Evolutionary conservation across 345 rosid species (phyloP), one percentile per base, ranked within the genome.

Genomic region (Bretschneidera sinensis): DNA sequence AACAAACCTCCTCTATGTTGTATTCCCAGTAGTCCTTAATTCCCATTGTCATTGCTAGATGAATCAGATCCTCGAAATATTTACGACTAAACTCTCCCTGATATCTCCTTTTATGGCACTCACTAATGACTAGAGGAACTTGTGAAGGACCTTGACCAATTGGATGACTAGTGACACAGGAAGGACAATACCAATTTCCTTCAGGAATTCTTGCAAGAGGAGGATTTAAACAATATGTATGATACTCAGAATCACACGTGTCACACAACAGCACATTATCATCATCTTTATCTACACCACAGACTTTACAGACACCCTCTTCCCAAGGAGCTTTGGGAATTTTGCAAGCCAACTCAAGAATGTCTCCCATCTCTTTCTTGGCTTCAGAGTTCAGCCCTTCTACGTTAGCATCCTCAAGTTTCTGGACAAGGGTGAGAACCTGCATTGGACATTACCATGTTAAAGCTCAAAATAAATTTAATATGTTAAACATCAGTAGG

Each of bases 251-350:
- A 71, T 86, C 87, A 64, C 89, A 86, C 48, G 84, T 78, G 71
- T 86, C 89, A 66, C 92, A 86, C 22, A 86, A 69, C 52, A 86
- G 83, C 49, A 86, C 92, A 63, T 87, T 86, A 61, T 83, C 84
- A 61, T 86, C 92, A 66, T 86, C 89, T 74, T 67, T 86, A 77
- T 86, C 92, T 33, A 83, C 68, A 59, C 92, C 92, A 23, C 92
- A 86, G 28, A 83, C 84, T 81, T 86, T 83, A 77, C 92, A 86
- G 56, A 86, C 75, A 60, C 92, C 92, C 65, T 86, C 92, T 63
- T 86, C 92, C 92, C 92, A 86, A 19, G 92, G 89, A 39, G 89
- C 89, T 70, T 83, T 86, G n/a, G 92, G 92, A 21, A 86, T 76
- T 56, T 72, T 74, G 64, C 71, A 76, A 33, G 74, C 64, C 19